Percentiles rank a stretch among this genome's conserved stretches.
Evolutionary conservation across 2,329 filamentous ascomycete genomes (phyloP).

Genomic region (Elsinoe arachidis): DNA sequence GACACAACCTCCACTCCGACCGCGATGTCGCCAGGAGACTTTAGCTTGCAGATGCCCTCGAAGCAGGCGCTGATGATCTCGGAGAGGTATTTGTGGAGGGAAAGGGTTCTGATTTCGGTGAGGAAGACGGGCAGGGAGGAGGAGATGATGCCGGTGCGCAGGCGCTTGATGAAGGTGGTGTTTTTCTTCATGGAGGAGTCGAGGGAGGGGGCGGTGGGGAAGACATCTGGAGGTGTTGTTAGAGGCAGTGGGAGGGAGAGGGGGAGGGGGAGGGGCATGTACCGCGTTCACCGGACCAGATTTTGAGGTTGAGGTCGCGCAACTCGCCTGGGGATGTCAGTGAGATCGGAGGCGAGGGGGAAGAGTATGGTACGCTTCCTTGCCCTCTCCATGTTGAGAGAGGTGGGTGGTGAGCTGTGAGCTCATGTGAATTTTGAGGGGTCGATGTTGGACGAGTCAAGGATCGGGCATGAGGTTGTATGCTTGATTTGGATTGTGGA

Average conservation of each 20-base stretch:
- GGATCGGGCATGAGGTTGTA: constrained; percentile 28
- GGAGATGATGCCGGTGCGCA: constrained; percentile 79
- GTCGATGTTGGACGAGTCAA: constrained; percentile 20
- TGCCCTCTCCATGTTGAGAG: constrained; percentile 40
- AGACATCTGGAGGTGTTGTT: constrained; percentile 53
- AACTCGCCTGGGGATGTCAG: constrained; percentile 61
- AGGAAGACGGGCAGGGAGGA: constrained; percentile 75
- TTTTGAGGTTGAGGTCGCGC: constrained; percentile 75
- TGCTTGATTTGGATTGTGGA: constrained; percentile 22
- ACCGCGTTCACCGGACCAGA: constrained; percentile 88
- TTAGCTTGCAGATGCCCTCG: constrained; percentile 85
- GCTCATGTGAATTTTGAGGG: constrained; percentile 9
- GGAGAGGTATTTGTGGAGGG: constrained; percentile 90
- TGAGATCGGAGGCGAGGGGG: neutral
- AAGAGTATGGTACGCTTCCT: constrained; percentile 35
- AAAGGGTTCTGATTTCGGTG: constrained; percentile 81
- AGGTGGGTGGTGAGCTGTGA: constrained; percentile 15
- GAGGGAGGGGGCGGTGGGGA: constrained; percentile 67
- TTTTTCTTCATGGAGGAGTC: constrained; percentile 98
- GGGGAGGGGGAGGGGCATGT: constrained; percentile 22
- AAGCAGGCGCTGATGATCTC: constrained; percentile 95
- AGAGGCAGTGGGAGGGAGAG: constrained; percentile 12
- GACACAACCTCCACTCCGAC: constrained; percentile 88
- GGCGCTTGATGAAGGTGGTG: constrained; percentile 92
- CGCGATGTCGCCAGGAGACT: constrained; percentile 82